phyloP scores from a whole-genome alignment of 345 rosid species.

The Psidium friedrichsthalianum region DNA sequence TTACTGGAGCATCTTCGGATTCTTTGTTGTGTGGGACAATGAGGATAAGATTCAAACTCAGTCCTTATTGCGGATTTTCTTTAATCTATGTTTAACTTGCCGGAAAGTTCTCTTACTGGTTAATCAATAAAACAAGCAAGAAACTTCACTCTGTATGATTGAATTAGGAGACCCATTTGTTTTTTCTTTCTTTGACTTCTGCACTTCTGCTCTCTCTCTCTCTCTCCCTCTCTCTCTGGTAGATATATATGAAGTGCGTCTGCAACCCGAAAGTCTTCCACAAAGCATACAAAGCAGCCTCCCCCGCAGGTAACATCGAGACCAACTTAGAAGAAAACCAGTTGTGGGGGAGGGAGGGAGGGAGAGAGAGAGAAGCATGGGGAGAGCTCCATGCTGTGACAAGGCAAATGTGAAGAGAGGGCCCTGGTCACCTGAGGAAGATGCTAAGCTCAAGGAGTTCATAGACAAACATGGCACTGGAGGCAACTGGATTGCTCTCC shows the following conservation, averaged over 20 bases:
- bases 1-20: neutral
- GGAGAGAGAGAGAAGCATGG: slow-evolving; percentile 27
- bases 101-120: neutral
- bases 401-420: slow-evolving; percentile 86
- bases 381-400: slow-evolving; percentile 94
- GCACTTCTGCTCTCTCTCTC: too few relatives aligned
- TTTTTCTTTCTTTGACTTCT: slow-evolving; percentile 1
- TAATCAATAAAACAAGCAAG: neutral
- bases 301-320: neutral
- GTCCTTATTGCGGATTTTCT: neutral
- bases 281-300: neutral
- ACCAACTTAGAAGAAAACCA: neutral
- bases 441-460: slow-evolving; percentile 66
- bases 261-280: neutral
- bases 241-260: neutral
- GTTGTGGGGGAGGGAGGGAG: neutral
- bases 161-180: neutral
- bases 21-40: neutral
- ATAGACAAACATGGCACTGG: slow-evolving; percentile 56
- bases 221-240: neutral
- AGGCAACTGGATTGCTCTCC: slow-evolving; percentile 83
- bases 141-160: neutral
- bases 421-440: slow-evolving; percentile 98
- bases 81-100: neutral
- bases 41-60: neutral